A percentile compares a stretch with the other conserved stretches of the same genome.
phyloP scores from a whole-genome alignment of 2,329 filamentous ascomycete species.

The Apiospora kogelbergensis region DNA sequence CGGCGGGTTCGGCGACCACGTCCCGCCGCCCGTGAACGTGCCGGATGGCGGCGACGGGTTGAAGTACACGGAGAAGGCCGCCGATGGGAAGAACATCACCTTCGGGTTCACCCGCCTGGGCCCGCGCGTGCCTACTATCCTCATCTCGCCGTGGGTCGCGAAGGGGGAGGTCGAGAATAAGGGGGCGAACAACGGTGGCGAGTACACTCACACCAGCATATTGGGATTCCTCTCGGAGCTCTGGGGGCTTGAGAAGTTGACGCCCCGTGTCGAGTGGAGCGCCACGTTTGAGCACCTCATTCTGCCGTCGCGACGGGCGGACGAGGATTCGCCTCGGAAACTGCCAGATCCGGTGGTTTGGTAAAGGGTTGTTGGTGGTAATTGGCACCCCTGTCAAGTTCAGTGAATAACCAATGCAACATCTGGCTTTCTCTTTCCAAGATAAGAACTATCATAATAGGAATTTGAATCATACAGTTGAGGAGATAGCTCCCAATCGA shows the following conservation, averaged over 20 bases:
- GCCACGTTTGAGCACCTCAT: slow-evolving; percentile 2
- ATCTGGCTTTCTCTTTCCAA: too few relatives aligned
- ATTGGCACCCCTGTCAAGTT: too few relatives aligned
- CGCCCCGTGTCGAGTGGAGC: not conserved
- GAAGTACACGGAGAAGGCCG: not conserved
- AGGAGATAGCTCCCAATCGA: too few relatives aligned
- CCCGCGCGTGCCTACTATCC: not conserved
- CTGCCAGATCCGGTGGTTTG: slow-evolving; percentile 6
- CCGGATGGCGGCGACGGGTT: not conserved
- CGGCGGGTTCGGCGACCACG: slow-evolving; percentile 6
- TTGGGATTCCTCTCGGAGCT: not conserved
- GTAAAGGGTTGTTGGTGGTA: not conserved
- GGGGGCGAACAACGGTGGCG: not conserved
- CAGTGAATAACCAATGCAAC: too few relatives aligned
- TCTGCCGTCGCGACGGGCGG: not conserved
- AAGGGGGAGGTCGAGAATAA: not conserved
- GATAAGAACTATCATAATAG: too few relatives aligned
- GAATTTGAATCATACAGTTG: too few relatives aligned
- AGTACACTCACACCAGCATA: slow-evolving; percentile 7
- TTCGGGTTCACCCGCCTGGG: not conserved
- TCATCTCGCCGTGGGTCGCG: slow-evolving; percentile 1
- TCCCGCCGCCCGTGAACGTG: slow-evolving; percentile 1
- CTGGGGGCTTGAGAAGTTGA: slow-evolving; percentile 8
- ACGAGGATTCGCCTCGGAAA: not conserved
- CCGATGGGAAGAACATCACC: not conserved